A percentile compares a stretch with the other conserved stretches of the same genome.
Evolutionary conservation across 495 filamentous ascomycete genomes (phyloP).

Genomic region (Cladorrhinum samala): DNA sequence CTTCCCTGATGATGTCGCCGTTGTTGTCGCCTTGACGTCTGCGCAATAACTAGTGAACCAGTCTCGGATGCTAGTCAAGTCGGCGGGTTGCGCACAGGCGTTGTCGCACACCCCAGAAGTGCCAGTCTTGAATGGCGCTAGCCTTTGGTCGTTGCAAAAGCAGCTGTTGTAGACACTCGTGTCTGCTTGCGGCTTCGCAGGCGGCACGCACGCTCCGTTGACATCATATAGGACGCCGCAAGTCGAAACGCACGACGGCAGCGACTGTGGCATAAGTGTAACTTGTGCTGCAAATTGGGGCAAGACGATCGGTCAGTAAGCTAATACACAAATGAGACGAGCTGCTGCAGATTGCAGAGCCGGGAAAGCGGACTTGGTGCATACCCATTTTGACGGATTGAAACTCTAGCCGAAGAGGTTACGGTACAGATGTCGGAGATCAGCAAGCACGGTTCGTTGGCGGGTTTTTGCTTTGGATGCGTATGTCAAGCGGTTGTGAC

Average conservation of each 20-base stretch:
- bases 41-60: constrained; percentile 47
- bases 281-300: constrained; percentile 21
- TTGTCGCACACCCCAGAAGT: constrained; percentile 36
- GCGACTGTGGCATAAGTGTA: constrained; percentile 41
- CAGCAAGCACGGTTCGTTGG: too few relatives aligned
- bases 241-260: constrained; percentile 41
- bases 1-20: constrained; percentile 16
- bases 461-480: too few relatives aligned
- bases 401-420: too few relatives aligned
- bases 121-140: constrained; percentile 37
- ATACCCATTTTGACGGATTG: too few relatives aligned
- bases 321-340: too few relatives aligned
- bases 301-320: too few relatives aligned
- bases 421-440: too few relatives aligned
- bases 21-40: constrained; percentile 19
- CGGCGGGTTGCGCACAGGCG: constrained; percentile 29
- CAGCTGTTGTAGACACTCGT: constrained; percentile 32
- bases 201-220: constrained; percentile 48
- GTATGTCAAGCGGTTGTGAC: too few relatives aligned
- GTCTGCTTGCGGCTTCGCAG: constrained; percentile 25
- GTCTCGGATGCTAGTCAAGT: constrained; percentile 36
- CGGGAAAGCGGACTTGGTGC: too few relatives aligned
- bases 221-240: constrained; percentile 50
- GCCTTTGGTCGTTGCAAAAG: constrained; percentile 40
- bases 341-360: neutral